Conservation (phyloP, 148 eudicot species). For the Rheum nobile region DNA sequence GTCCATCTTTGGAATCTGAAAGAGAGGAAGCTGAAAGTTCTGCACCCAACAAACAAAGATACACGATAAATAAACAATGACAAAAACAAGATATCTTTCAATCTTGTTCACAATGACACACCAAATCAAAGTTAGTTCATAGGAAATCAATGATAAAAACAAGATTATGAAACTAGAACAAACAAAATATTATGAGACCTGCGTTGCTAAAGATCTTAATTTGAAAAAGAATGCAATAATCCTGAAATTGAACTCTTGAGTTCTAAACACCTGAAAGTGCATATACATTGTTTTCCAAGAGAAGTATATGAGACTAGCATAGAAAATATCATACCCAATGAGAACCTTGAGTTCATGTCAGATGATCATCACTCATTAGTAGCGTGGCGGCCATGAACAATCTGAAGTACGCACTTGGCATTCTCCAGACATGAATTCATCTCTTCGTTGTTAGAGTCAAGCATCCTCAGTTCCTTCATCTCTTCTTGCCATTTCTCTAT, state of each 20-base stretch:
- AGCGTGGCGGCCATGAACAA: conserved; percentile 36
- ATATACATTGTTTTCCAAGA: not conserved
- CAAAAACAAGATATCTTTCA: no score
- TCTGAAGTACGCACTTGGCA: conserved; percentile 64
- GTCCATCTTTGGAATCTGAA: no score
- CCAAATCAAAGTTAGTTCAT: no score
- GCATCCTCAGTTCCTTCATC: conserved; percentile 63
- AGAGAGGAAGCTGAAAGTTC: no score
- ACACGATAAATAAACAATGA: no score
- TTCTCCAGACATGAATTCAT: conserved; percentile 41
- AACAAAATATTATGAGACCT: not conserved
- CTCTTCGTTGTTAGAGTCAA: conserved; percentile 72
- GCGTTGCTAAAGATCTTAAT: not conserved
- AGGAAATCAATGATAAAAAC: no score
- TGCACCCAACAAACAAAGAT: no score
- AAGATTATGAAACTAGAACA: no score
- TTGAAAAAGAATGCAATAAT: not conserved
- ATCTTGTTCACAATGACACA: no score
- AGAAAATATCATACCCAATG: not conserved
- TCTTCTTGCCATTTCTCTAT: no score
- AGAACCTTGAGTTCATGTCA: not conserved
- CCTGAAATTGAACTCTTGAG: no score
- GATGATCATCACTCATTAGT: conserved; percentile 22
- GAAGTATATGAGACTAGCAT: not conserved
- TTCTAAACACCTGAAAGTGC: not conserved